Evolutionary conservation across 2,329 filamentous ascomycete species (phyloP), one percentile per base, ranked within the genome.

Genomic region (Cladosporium sp.): DNA sequence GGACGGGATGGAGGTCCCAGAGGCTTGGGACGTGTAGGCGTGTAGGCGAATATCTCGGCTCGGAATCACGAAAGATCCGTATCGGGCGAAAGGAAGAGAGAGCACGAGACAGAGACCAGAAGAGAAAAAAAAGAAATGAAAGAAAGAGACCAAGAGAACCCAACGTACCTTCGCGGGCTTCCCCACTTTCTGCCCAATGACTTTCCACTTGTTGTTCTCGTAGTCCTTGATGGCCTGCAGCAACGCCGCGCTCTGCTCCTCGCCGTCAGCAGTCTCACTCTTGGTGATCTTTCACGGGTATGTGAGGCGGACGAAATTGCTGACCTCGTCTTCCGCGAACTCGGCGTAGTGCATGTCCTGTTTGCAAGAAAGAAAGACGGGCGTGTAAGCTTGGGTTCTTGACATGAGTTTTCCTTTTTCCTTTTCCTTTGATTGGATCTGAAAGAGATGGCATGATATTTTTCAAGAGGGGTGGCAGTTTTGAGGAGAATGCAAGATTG

Each of bases 321-420:
- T 68, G 79, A 94, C 89, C 82, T 96, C 93, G 65, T 97, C 90
- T 75, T 96, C 92, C 43, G 88, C 91, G 68, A 98, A 97, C 67
- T 97, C 93, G 57, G 93, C 93, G 68, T 97, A 97, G 67, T 98
- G 93, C 93, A 98, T 98, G 62, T 98, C 93, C 88, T 93, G 62
- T 53, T 52, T 25, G 27, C n/a, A 13, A 19, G 15, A 9, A 25
- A 7, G 32, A 16, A 32, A 8, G 18, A 18, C 18, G 40, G 22
- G 29, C 27, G 13, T 41, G 51, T 53, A 33, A 50, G 45, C 38
- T 33, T 30, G 38, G 36, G 22, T 55, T 15, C 52, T 50, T 29
- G 32, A 35, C n/a, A n/a, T n/a, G n/a, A n/a, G n/a, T n/a, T n/a
- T n/a, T n/a, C n/a, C n/a, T n/a, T n/a, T n/a, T n/a, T n/a, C n/a